phyloP scores from a whole-genome alignment of 345 rosid genomes.

The Bruguiera gymnorhiza region DNA sequence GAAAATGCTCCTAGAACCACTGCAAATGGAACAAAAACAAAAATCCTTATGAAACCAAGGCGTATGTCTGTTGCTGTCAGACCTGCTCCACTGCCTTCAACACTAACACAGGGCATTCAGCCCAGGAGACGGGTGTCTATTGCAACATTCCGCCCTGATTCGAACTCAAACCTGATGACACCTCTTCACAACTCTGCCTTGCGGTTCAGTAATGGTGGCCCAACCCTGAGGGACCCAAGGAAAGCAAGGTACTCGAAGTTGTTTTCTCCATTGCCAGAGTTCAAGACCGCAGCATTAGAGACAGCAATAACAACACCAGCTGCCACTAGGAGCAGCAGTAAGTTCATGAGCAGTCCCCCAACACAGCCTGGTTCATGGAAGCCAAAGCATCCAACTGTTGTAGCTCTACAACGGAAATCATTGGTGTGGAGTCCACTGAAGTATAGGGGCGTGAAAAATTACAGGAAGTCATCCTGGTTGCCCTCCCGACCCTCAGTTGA shows the following conservation, averaged over 20 bases:
- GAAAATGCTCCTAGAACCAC: slow-evolving; percentile 35
- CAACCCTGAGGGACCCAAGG: slow-evolving; percentile 35
- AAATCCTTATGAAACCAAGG: slow-evolving; percentile 54
- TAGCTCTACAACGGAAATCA: slow-evolving; percentile 77
- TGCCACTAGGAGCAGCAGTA: slow-evolving; percentile 48
- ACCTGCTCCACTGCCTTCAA: slow-evolving; percentile 35
- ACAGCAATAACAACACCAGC: slow-evolving; percentile 65
- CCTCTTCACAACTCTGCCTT: slow-evolving; percentile 47
- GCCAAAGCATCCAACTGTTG: slow-evolving; percentile 77
- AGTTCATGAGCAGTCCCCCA: slow-evolving; percentile 76
- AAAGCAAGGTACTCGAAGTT: slow-evolving; percentile 71
- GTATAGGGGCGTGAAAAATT: slow-evolving; percentile 41
- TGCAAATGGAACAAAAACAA: slow-evolving; percentile 17
- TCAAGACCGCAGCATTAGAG: slow-evolving; percentile 27
- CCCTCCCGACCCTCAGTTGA: slow-evolving; percentile 30
- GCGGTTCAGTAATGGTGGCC: slow-evolving; percentile 26
- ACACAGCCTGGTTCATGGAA: slow-evolving; percentile 68
- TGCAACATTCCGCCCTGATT: slow-evolving; percentile 62
- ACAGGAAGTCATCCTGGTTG: slow-evolving; percentile 39
- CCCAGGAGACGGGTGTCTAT: slow-evolving; percentile 80
- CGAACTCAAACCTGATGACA: slow-evolving; percentile 35
- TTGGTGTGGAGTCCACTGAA: slow-evolving; percentile 94
- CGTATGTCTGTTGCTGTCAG: slow-evolving; percentile 67
- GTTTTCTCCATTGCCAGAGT: slow-evolving; percentile 69
- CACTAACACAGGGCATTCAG: slow-evolving; percentile 35